Conservation (phyloP, 2,329 filamentous ascomycete species). For the Colletotrichum caudatum region DNA sequence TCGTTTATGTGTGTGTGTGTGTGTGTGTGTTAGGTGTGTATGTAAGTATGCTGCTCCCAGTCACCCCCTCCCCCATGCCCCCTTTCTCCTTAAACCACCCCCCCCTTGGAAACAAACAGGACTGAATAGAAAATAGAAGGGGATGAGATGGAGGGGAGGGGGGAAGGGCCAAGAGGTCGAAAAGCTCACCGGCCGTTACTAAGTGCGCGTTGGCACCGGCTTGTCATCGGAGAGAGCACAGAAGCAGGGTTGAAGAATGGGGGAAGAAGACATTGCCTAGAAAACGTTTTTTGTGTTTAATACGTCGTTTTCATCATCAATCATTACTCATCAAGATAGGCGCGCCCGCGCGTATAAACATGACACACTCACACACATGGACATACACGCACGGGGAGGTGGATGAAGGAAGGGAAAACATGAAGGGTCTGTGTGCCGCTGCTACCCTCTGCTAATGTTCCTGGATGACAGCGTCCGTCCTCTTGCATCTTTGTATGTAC, state of each 20-base stretch:
- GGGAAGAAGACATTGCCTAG: too few species aligned
- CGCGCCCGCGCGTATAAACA: background rate
- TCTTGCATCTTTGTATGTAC: background rate
- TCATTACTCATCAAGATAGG: background rate
- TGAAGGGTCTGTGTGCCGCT: conserved; percentile 1
- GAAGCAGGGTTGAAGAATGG: background rate
- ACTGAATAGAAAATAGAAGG: background rate
- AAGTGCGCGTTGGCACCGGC: background rate
- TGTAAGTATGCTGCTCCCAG: background rate
- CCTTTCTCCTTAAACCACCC: too few species aligned
- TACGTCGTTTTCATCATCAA: background rate
- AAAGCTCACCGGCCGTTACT: background rate
- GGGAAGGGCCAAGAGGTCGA: background rate
- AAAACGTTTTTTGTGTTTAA: background rate
- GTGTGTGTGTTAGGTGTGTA: background rate
- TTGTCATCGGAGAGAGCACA: background rate
- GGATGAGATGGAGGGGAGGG: too few species aligned
- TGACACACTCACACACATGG: too few species aligned
- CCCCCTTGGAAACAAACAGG: background rate
- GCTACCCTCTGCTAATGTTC: background rate
- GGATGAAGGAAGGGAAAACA: background rate
- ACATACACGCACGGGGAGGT: background rate
- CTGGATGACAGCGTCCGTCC: background rate
- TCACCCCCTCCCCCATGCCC: background rate
- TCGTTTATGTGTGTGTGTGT: background rate